These are phyloP conservation scores for Fusarium liriodendri DNA, from an alignment of 2,329 filamentous ascomycete genomes.

Conservation along the genomic window DNA sequence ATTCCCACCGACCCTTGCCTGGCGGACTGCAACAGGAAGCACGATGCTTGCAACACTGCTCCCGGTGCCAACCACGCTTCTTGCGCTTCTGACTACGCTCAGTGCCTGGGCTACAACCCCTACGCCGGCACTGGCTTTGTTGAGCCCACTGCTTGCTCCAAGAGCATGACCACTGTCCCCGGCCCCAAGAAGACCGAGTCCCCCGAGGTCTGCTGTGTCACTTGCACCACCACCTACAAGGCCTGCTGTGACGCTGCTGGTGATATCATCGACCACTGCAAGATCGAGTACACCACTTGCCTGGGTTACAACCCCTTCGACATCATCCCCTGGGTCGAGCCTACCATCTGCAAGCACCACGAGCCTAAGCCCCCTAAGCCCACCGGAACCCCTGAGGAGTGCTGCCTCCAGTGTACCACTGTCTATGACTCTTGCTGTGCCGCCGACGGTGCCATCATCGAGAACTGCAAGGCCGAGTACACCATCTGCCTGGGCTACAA, in stretches of 20 bases:
- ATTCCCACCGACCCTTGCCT: not conserved
- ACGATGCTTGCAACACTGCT: not conserved
- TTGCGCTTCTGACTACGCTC: constrained; percentile 1
- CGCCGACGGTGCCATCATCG: not conserved
- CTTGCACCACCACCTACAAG: constrained; percentile 22
- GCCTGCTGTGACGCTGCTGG: constrained; percentile 27
- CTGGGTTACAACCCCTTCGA: constrained; percentile 33
- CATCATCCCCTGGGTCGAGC: constrained; percentile 20
- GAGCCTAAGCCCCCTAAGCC: constrained; percentile 14
- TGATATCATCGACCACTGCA: constrained; percentile 22
- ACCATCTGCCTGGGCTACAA: constrained; percentile 25
- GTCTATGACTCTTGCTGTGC: constrained; percentile 28
- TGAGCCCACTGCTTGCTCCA: constrained; percentile 3
- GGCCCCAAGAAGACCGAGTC: constrained; percentile 8
- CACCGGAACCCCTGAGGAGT: not conserved
- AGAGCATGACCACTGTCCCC: not conserved
- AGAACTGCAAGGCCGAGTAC: constrained; percentile 20
- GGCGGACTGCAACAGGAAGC: constrained; percentile 2
- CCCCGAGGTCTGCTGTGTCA: constrained; percentile 25
- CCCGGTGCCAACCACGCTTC: constrained; percentile 11
- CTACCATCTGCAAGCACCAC: constrained; percentile 27
- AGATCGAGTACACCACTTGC: constrained; percentile 26
- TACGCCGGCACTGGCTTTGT: not conserved
- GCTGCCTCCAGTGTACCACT: constrained; percentile 20
- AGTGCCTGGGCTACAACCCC: constrained; percentile 13